These are phyloP conservation scores for Ceratobasidium sp. DNA, from an alignment of 1,284 basidiomycete genomes.

Conservation along the genomic window DNA sequence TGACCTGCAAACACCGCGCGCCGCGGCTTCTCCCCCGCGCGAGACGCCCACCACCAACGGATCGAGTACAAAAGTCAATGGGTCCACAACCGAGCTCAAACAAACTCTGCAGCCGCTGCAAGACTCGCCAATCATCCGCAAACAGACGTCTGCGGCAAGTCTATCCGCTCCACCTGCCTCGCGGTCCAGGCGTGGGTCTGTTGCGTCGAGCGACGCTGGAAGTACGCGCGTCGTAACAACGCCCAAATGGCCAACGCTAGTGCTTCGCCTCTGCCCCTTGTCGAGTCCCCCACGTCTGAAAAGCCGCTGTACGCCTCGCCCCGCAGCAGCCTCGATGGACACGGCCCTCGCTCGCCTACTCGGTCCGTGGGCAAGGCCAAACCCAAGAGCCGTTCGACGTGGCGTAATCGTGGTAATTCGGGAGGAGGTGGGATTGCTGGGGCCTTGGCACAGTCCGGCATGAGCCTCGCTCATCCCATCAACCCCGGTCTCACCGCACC, in stretches of 20 bases:
- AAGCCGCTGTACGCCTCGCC: constrained; percentile 19
- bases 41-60: constrained; percentile 1
- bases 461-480: constrained; percentile 66
- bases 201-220: constrained; percentile 15
- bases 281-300: constrained; percentile 25
- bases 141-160: constrained; percentile 17
- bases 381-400: not conserved
- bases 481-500: constrained; percentile 51
- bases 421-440: constrained; percentile 58
- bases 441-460: constrained; percentile 69
- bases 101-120: not conserved
- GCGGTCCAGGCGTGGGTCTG: constrained; percentile 26
- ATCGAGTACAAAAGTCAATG: constrained; percentile 31
- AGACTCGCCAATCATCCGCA: constrained; percentile 27
- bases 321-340: constrained; percentile 15
- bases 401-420: constrained; percentile 9
- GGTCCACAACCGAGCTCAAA: not conserved
- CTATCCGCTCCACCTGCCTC: constrained; percentile 17
- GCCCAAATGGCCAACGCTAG: not conserved
- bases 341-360: constrained; percentile 20
- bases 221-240: constrained; percentile 3
- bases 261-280: not conserved
- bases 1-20: constrained; percentile 32
- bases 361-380: constrained; percentile 12
- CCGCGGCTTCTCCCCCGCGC: not conserved